These are phyloP conservation scores for Peniophora sp. DNA, from an alignment of 1,284 basidiomycete genomes.

Conservation along the genomic window DNA sequence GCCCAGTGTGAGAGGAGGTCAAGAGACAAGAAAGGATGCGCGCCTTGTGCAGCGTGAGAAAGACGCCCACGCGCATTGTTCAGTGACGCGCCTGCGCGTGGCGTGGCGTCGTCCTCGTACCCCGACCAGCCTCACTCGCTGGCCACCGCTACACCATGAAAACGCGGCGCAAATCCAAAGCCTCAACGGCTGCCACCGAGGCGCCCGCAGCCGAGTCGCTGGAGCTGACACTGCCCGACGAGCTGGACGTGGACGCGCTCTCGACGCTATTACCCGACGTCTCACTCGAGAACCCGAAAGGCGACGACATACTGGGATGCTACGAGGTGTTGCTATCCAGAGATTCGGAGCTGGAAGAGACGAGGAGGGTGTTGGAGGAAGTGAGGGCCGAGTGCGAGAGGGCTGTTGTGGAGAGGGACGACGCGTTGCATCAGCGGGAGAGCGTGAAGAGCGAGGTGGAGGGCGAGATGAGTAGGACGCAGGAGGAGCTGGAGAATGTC, in stretches of 20 bases:
- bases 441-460: slow-evolving; percentile 49
- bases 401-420: slow-evolving; percentile 73
- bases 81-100: not conserved
- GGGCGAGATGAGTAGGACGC: slow-evolving; percentile 35
- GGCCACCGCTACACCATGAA: slow-evolving; percentile 17
- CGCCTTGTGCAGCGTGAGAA: not conserved
- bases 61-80: not conserved
- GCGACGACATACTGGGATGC: slow-evolving; percentile 49
- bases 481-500: slow-evolving; percentile 43
- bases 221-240: slow-evolving; percentile 36
- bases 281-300: slow-evolving; percentile 45
- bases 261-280: slow-evolving; percentile 43
- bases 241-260: slow-evolving; percentile 55
- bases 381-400: slow-evolving; percentile 52
- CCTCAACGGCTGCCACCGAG: slow-evolving; percentile 23
- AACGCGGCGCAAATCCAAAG: slow-evolving; percentile 39
- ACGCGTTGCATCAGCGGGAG: slow-evolving; percentile 69
- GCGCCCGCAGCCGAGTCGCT: slow-evolving; percentile 17
- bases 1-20: too few species aligned
- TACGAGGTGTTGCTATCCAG: slow-evolving; percentile 58
- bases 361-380: slow-evolving; percentile 56
- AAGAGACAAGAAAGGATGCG: not conserved
- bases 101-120: not conserved
- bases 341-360: slow-evolving; percentile 41
- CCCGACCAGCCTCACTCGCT: not conserved